phyloP scores from a whole-genome alignment of 2,329 filamentous ascomycete genomes.

The Diaporthe sp. region DNA sequence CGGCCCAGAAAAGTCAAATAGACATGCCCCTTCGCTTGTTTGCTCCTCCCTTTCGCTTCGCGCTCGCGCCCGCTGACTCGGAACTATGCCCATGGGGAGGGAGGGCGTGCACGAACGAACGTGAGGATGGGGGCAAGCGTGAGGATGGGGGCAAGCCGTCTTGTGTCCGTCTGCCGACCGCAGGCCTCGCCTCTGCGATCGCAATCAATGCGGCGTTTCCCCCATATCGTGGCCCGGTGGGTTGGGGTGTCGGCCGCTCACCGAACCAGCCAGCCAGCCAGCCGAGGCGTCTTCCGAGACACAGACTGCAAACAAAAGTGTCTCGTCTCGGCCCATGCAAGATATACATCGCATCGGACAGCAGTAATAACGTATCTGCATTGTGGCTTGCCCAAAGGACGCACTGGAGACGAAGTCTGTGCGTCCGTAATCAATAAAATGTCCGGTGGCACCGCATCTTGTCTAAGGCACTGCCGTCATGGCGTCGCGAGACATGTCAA shows the following conservation, averaged over 20 bases:
- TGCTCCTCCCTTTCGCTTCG: background rate
- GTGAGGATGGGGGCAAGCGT: background rate
- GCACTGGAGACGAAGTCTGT: background rate
- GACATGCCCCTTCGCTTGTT: background rate
- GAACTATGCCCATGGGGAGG: background rate
- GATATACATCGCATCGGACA: slow-evolving; percentile 3
- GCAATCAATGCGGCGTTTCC: background rate
- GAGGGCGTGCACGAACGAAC: background rate
- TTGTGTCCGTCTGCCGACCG: background rate
- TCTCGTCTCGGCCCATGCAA: slow-evolving; percentile 21
- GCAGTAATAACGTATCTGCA: background rate
- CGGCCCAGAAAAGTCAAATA: slow-evolving; percentile 8
- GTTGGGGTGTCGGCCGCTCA: slow-evolving; percentile 11
- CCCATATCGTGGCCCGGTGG: background rate
- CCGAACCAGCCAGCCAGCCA: slow-evolving; percentile 14
- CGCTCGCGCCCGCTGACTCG: slow-evolving; percentile 16
- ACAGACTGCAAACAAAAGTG: background rate
- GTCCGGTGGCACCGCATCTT: slow-evolving; percentile 22
- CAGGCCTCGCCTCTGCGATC: background rate
- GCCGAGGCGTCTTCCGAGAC: slow-evolving; percentile 12
- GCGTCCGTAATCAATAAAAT: slow-evolving; percentile 10
- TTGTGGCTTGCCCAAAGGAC: slow-evolving; percentile 2
- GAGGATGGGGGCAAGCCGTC: background rate
- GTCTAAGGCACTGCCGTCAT: background rate
- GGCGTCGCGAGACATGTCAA: slow-evolving; percentile 23